Percentiles rank a stretch among this genome's conserved stretches.
Evolutionary conservation across 2,329 filamentous ascomycete genomes (phyloP).

Genomic region (Fusarium sororula): DNA sequence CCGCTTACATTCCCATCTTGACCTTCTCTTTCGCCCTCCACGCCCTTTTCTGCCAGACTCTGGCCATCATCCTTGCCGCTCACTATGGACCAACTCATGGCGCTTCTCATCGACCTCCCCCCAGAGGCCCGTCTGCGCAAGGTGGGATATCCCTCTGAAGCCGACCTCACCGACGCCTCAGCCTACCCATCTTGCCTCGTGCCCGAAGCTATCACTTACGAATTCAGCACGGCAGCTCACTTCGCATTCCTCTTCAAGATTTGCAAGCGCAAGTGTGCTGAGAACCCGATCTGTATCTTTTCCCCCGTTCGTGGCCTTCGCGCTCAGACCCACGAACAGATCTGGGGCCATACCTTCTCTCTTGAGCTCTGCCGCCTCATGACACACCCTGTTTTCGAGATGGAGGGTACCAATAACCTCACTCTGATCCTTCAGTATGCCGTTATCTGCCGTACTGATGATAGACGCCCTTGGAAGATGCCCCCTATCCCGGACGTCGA

Average conservation of each 20-base stretch:
- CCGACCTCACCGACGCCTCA: not conserved
- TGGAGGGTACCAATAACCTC: not conserved
- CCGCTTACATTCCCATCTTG: not conserved
- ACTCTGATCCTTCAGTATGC: not conserved
- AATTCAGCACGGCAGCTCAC: fast-evolving
- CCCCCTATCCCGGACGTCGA: not conserved
- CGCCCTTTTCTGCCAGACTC: not conserved
- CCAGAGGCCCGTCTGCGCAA: not conserved
- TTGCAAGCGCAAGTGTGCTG: not conserved
- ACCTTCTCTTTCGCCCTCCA: not conserved
- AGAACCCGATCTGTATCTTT: not conserved
- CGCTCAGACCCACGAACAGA: not conserved
- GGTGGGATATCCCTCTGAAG: not conserved
- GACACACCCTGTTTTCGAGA: not conserved
- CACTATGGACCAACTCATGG: not conserved
- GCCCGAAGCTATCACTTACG: not conserved
- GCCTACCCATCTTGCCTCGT: not conserved
- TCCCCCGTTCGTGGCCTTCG: not conserved
- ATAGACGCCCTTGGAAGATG: not conserved
- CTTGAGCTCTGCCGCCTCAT: not conserved
- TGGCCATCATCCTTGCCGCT: not conserved
- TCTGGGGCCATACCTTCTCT: not conserved
- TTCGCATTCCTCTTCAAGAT: not conserved
- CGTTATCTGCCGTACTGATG: not conserved
- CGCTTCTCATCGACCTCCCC: fast-evolving